Percentiles rank a stretch among this genome's conserved stretches.
phyloP scores from a whole-genome alignment of 2,329 filamentous ascomycete species.

The Ophiostoma quercus region DNA sequence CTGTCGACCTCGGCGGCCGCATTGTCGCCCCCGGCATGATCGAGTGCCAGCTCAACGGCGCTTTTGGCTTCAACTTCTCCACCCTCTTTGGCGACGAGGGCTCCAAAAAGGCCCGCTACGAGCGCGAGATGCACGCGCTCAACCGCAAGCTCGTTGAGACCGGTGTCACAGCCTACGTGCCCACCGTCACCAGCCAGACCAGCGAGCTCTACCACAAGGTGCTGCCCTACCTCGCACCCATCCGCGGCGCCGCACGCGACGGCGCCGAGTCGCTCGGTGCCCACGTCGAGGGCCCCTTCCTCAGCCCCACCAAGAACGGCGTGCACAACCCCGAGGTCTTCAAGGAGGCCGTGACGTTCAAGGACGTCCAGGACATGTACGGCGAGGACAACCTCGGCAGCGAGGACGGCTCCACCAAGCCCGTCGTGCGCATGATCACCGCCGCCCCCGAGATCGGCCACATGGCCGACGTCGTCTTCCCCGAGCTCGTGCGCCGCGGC shows the following conservation, averaged over 20 bases:
- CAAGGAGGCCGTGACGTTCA: conserved; percentile 55
- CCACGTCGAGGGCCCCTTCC: conserved; percentile 86
- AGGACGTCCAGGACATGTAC: conserved; percentile 66
- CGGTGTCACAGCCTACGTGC: conserved; percentile 82
- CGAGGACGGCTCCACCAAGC: conserved; percentile 30
- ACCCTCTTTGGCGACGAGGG: conserved; percentile 57
- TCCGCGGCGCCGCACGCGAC: conserved; percentile 54
- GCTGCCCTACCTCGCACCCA: conserved; percentile 72
- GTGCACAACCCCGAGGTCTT: conserved; percentile 75
- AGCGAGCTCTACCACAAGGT: conserved; percentile 77
- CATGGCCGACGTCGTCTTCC: conserved; percentile 61
- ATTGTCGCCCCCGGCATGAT: conserved; percentile 84
- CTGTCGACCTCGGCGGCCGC: conserved; percentile 73
- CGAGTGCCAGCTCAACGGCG: conserved; percentile 87
- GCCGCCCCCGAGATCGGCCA: conserved; percentile 74
- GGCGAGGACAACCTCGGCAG: conserved; percentile 60
- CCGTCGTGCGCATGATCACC: conserved; percentile 71
- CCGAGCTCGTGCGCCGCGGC: conserved; percentile 56
- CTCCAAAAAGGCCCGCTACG: conserved; percentile 49
- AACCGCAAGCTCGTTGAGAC: conserved; percentile 69
- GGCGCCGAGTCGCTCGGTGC: conserved; percentile 81
- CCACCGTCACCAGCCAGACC: conserved; percentile 75
- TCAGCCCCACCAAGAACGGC: conserved; percentile 77
- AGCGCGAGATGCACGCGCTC: conserved; percentile 63
- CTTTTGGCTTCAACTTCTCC: conserved; percentile 89